Evolutionary conservation across 371 early-diverging fungal species (phyloP).

Genomic region (Haplosporangium sp.): DNA sequence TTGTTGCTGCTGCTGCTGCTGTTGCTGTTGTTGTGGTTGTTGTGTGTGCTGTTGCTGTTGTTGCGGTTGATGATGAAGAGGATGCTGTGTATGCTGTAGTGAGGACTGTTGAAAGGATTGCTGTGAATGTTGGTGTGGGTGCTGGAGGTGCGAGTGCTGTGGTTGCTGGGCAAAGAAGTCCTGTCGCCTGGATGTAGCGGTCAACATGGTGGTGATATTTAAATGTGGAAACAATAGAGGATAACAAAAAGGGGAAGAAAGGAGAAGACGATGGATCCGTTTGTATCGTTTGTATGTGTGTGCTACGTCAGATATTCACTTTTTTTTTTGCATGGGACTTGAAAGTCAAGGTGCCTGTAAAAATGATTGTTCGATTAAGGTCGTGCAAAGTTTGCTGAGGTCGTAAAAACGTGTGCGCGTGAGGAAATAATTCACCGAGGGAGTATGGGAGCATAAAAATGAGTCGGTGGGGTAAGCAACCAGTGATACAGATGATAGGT

Average conservation of each 20-base stretch:
- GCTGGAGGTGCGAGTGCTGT: constrained; percentile 28
- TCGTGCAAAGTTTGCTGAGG: too few species aligned
- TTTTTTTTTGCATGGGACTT: not conserved
- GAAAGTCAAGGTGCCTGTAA: too few species aligned
- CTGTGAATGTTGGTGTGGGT: constrained; percentile 17
- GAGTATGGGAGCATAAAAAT: too few species aligned
- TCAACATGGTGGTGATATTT: constrained; percentile 37
- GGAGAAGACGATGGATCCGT: not conserved
- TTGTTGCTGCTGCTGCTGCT: constrained; percentile 28
- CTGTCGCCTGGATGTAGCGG: constrained; percentile 44
- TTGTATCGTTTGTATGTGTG: not conserved
- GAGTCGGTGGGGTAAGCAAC: too few species aligned
- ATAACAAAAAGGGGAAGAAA: not conserved
- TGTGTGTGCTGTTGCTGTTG: constrained; percentile 22
- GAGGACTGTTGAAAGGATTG: constrained; percentile 3
- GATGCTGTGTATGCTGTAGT: constrained; percentile 20
- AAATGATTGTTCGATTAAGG: too few species aligned
- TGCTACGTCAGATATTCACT: constrained; percentile 14
- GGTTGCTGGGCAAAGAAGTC: constrained; percentile 35
- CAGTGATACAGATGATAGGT: too few species aligned
- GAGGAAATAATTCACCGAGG: too few species aligned
- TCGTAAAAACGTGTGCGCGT: too few species aligned
- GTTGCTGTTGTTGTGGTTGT: constrained; percentile 15
- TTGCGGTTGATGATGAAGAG: constrained; percentile 10
- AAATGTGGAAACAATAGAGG: constrained; percentile 6